Evolutionary conservation across 805 yeast species (phyloP), one percentile per base, ranked within the genome.

Genomic region (Wickerhamiella qilinensis): DNA sequence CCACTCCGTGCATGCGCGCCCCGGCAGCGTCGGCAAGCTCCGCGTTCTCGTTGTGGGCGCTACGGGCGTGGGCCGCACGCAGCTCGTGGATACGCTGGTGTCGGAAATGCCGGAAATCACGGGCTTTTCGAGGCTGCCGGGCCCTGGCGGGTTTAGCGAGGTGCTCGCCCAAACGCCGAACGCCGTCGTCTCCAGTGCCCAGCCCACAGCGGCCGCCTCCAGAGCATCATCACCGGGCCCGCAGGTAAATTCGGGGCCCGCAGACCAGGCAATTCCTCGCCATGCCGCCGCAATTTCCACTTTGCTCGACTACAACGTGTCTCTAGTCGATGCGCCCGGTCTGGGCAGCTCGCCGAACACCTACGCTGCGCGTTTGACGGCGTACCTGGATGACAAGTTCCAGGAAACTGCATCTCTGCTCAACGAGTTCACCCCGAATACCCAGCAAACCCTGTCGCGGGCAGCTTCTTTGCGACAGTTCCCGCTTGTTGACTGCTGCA

Each of bases 331-430:
- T 20, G 32, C 22, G 18, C 33, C 27, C 19, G 17, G 20, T n/a
- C 28, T 15, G 4, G 31, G 16, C 8, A 9, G 17, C n/a, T 9
- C 8, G 7, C 16, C 31, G 15, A 29, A 29, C 15, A 9, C 31
- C 17, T 29, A 29, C n/a, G 31, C 31, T 7, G 27, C 19, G 16
- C 27, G 5, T 5, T 7, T 34, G 21, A 15, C 21, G 4, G 30
- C 22, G 18, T 38, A 33, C 25, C 33, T 41, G n/a, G 38, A 34
- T 12, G 11, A 33, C 18, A 28, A 29, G 20, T 33, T 41, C 18
- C 37, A 35, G 18, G 44, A 43, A 27, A 43, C 46, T 2, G 44
- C 44, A 6, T 25, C 33, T 17, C 38, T 43, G n/a, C 38, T 43
- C 24, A 43, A 43, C 20, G 46, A 44, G 12, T 33, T 38, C 20